A percentile compares a stretch with the other conserved stretches of the same genome.
phyloP scores from a whole-genome alignment of 2,329 filamentous ascomycete genomes.

The Dactylellina leptospora region DNA sequence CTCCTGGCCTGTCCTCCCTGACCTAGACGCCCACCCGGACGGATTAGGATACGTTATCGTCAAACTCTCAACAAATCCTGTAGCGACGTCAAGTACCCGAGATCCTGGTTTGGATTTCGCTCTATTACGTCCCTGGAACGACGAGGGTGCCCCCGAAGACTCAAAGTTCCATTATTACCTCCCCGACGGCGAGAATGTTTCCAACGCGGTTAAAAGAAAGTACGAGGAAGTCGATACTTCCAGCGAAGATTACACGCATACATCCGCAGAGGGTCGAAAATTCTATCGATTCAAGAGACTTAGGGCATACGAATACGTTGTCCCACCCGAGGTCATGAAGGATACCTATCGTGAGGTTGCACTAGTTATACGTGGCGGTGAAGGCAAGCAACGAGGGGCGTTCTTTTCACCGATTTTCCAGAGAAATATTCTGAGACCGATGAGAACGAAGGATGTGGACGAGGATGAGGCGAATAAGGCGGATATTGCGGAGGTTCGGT shows the following conservation, averaged over 20 bases:
- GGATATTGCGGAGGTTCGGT: constrained; percentile 50
- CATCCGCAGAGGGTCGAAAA: constrained; percentile 62
- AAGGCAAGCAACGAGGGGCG: constrained; percentile 67
- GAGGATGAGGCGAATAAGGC: constrained; percentile 50
- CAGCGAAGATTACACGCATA: constrained; percentile 67
- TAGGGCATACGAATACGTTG: constrained; percentile 68
- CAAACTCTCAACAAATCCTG: constrained; percentile 74
- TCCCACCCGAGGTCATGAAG: constrained; percentile 67
- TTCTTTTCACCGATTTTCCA: constrained; percentile 72
- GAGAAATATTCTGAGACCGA: constrained; percentile 48
- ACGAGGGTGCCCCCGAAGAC: constrained; percentile 66
- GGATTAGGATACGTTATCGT: constrained; percentile 74
- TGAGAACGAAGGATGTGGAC: constrained; percentile 49
- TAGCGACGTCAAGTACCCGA: constrained; percentile 66
- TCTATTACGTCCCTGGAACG: constrained; percentile 70
- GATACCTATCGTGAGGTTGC: constrained; percentile 64
- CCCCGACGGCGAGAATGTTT: constrained; percentile 64
- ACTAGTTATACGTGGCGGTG: constrained; percentile 69
- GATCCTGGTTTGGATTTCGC: constrained; percentile 68
- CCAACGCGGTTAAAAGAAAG: constrained; percentile 68
- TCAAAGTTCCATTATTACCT: constrained; percentile 74
- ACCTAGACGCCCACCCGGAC: constrained; percentile 75
- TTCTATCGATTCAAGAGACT: constrained; percentile 71
- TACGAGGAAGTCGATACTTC: constrained; percentile 68
- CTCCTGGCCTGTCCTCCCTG: constrained; percentile 70